Percentiles rank a stretch among this genome's conserved stretches.
phyloP scores from a whole-genome alignment of 2,329 filamentous ascomycete genomes.

The Scytalidium lignicola region DNA sequence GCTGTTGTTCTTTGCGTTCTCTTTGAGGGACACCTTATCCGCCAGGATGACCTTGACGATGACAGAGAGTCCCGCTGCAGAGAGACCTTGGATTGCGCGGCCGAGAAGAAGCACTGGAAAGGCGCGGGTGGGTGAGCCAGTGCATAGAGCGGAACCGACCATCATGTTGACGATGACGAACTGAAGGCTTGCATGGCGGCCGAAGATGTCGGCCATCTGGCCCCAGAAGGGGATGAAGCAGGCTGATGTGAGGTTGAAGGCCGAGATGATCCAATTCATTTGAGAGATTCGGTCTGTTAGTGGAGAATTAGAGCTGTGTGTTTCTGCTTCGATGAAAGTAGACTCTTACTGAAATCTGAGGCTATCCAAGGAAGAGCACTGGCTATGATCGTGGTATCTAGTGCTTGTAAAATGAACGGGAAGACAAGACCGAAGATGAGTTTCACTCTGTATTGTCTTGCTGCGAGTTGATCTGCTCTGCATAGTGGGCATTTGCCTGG shows the following conservation, averaged over 20 bases:
- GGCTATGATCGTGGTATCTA: conserved; percentile 60
- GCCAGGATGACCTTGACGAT: conserved; percentile 58
- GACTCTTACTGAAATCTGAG: conserved; percentile 49
- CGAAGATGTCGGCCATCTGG: conserved; percentile 61
- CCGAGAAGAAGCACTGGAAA: conserved; percentile 59
- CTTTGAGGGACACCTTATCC: conserved; percentile 55
- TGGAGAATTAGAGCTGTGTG: conserved; percentile 1
- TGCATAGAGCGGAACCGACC: conserved; percentile 57
- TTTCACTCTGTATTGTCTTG: conserved; percentile 47
- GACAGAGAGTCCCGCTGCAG: conserved; percentile 56
- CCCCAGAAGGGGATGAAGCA: conserved; percentile 63
- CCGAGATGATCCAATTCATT: conserved; percentile 65
- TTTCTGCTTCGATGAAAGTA: background rate
- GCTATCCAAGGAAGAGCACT: conserved; percentile 57
- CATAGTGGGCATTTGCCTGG: conserved; percentile 3
- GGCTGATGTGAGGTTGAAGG: conserved; percentile 63
- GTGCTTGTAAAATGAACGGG: conserved; percentile 54
- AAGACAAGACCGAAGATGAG: conserved; percentile 52
- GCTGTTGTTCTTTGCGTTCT: conserved; percentile 58
- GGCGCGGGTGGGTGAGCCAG: conserved; percentile 45
- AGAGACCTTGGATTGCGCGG: conserved; percentile 57
- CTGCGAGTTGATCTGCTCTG: conserved; percentile 25
- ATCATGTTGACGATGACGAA: conserved; percentile 51
- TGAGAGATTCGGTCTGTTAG: conserved; percentile 46
- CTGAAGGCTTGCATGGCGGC: conserved; percentile 54